Evolutionary conservation across 129 eudicot species (phyloP).

Genomic region (Centrapalus pauciflorus): DNA sequence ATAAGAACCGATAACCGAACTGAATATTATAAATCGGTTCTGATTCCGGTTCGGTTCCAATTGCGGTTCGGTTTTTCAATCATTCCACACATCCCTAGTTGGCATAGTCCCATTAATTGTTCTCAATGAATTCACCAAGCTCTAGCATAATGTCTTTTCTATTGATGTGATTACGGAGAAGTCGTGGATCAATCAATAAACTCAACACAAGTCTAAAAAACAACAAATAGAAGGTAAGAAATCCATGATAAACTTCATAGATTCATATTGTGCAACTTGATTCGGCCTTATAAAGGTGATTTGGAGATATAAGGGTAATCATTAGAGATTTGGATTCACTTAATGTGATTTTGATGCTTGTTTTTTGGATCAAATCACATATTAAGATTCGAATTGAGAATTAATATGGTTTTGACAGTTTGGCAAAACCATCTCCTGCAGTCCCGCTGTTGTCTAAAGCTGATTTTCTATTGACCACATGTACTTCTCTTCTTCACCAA

Average conservation of each 20-base stretch:
- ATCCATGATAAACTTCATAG: not conserved
- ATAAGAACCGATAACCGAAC: too few species aligned
- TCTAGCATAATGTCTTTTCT: constrained; percentile 6
- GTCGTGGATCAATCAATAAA: not conserved
- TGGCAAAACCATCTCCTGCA: not conserved
- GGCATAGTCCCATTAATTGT: not conserved
- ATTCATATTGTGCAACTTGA: not conserved
- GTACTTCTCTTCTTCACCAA: not conserved
- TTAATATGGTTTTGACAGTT: not conserved
- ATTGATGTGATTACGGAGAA: not conserved
- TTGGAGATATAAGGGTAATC: not conserved
- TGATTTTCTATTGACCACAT: not conserved
- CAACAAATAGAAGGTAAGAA: constrained; percentile 4
- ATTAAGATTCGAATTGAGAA: not conserved
- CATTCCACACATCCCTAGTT: too few species aligned
- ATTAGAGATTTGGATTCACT: not conserved
- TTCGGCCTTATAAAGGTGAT: not conserved
- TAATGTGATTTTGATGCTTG: not conserved
- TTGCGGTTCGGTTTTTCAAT: too few species aligned
- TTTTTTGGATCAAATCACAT: not conserved
- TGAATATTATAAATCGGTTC: too few species aligned
- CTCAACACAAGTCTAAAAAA: not conserved
- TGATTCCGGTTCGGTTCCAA: too few species aligned
- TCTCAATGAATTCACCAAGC: not conserved
- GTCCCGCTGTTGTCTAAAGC: not conserved